Conservation (phyloP, 257 asterid species). For the Solanum sitiens region DNA sequence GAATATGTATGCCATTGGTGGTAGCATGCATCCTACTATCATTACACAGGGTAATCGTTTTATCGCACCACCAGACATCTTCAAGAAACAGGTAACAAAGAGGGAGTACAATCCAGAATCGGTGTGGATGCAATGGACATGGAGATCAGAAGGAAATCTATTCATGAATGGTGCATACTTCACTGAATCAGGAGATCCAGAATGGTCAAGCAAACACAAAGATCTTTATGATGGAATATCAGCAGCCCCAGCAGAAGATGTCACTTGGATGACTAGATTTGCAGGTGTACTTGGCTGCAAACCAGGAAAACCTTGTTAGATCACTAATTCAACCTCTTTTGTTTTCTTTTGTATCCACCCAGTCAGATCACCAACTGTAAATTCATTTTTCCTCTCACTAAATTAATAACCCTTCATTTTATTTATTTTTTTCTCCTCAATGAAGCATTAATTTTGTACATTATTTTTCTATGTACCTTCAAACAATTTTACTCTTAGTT, state of each 20-base stretch:
- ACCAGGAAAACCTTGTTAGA: conserved; percentile 32
- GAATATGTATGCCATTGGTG: conserved; percentile 74
- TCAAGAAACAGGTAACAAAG: conserved; percentile 20
- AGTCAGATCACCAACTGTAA: neutral
- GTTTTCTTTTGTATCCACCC: neutral
- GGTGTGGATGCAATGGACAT: conserved; percentile 48
- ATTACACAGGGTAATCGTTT: conserved; percentile 65
- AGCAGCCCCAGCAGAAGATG: conserved; percentile 16
- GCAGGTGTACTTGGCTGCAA: conserved; percentile 39
- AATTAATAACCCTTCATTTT: neutral
- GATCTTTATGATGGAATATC: conserved; percentile 27
- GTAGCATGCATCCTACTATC: conserved; percentile 50
- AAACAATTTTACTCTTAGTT: too few species aligned
- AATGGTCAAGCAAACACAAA: conserved; percentile 26
- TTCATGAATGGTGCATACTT: conserved; percentile 55
- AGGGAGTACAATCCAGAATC: neutral
- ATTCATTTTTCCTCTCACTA: neutral
- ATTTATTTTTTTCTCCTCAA: neutral
- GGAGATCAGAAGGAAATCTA: conserved; percentile 60
- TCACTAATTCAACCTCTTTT: neutral
- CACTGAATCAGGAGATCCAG: conserved; percentile 43
- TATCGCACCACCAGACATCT: conserved; percentile 33
- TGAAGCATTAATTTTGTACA: neutral
- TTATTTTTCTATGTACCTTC: neutral
- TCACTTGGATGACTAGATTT: conserved; percentile 28